Evolutionary conservation across 495 filamentous ascomycete genomes (phyloP).

Genomic region (Lindgomyces ingoldianus): DNA sequence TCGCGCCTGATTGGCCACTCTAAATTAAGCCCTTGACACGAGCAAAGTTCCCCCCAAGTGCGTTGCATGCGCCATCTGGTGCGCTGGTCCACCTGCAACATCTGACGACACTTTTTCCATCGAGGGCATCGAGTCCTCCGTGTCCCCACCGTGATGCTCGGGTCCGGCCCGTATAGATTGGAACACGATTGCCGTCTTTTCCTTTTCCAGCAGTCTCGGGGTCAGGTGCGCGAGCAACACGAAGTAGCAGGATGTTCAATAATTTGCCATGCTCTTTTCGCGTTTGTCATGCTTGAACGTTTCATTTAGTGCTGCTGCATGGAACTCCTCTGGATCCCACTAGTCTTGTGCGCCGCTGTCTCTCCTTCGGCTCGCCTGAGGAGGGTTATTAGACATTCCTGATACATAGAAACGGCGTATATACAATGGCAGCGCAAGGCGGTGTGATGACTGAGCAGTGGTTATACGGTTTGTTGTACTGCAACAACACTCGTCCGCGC

Average conservation of each 20-base stretch:
- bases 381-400: background rate
- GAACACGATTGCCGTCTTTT: no score
- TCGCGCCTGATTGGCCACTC: slow-evolving; percentile 11
- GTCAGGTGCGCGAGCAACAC: background rate
- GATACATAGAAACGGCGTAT: background rate
- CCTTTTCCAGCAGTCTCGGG: background rate
- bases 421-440: background rate
- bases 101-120: background rate
- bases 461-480: background rate
- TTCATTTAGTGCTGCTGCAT: background rate
- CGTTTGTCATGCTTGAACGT: background rate
- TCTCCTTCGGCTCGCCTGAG: background rate
- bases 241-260: background rate
- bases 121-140: no score
- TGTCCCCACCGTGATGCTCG: no score
- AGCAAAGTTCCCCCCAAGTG: background rate
- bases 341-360: background rate
- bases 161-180: no score
- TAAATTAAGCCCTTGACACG: slow-evolving; percentile 16
- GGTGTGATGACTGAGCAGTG: slow-evolving; percentile 2
- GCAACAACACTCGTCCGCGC: background rate
- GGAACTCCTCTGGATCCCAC: background rate
- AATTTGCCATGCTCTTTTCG: background rate
- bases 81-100: background rate
- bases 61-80: slow-evolving; percentile 8